Percentiles rank a stretch among this genome's conserved stretches.
Conservation (phyloP, 306 rosid genomes). For the Vigna radiata region DNA sequence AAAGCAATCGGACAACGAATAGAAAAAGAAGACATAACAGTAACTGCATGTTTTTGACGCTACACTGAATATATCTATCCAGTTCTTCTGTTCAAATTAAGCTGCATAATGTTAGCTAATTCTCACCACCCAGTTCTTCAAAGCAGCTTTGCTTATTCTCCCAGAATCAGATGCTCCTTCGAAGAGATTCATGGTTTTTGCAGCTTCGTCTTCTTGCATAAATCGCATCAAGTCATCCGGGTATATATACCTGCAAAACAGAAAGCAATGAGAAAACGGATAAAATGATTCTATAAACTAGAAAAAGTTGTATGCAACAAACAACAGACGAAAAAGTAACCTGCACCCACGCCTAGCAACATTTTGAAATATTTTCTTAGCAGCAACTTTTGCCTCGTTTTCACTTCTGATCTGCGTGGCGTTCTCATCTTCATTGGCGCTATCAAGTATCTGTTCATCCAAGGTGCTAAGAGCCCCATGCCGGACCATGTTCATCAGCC, state of each 20-base stretch:
- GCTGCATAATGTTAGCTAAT: conserved; percentile 25
- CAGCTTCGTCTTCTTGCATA: conserved; percentile 82
- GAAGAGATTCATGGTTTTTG: conserved; percentile 71
- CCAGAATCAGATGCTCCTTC: conserved; percentile 72
- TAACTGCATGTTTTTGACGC: neutral
- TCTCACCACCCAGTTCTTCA: conserved; percentile 97
- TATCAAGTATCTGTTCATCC: conserved; percentile 67
- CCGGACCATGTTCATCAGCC: conserved; percentile 76
- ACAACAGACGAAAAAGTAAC: conserved; percentile 46
- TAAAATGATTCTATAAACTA: neutral
- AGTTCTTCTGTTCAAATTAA: conserved; percentile 7
- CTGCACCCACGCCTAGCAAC: conserved; percentile 77
- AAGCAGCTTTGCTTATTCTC: conserved; percentile 71
- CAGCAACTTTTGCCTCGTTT: conserved; percentile 80
- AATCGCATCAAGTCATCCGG: conserved; percentile 76
- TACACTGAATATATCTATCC: neutral
- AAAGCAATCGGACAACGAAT: neutral
- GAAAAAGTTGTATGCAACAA: neutral
- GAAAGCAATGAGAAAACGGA: conserved; percentile 7
- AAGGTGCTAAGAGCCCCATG: conserved; percentile 72
- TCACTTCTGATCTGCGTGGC: conserved; percentile 72
- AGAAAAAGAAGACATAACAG: no score
- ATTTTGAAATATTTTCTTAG: conserved; percentile 80
- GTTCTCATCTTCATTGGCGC: conserved; percentile 57
- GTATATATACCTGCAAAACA: conserved; percentile 60